Evolutionary conservation across 768 basidiomycete species (phyloP), one percentile per base, ranked within the genome.

Genomic region (Tylopilus vinaceipallidus): DNA sequence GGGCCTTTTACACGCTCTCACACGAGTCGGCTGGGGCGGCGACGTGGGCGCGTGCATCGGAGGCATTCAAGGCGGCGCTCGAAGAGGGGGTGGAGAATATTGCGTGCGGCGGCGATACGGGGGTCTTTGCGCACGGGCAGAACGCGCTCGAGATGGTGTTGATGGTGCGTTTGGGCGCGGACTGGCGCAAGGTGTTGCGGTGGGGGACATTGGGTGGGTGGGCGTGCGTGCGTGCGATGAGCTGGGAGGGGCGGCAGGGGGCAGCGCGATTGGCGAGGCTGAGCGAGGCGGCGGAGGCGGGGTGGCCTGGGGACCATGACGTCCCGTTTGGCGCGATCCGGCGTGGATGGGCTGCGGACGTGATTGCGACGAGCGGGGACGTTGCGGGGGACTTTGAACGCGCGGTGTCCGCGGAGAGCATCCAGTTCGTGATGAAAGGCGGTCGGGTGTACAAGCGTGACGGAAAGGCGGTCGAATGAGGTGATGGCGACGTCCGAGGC

Each of bases 81-180:
- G 65, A 65, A 36, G 57, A 63, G 3, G 73, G 71, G 0, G 66
- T 76, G 54, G 72, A 76, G 10, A 72, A 73, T 45, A 73, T 86
- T 44, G 81, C 81, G 7, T 80, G 79, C 58, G 83, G 83, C 7
- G 82, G 83, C 1, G 82, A 86, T 63, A 86, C 83, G 2, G 84
- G 83, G 9, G 75, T 76, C 2, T 86, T 85, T 61, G 56, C 75
- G 16, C 84, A 84, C 58, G 83, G 82, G 1, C 67, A 73, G 53
- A 86, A 86, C 57, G 74, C 78, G 23, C 64, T 78, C 35, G 84
- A 86, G 71, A 69, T 86, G 73, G 68, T 75, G 56, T 62, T 84
- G 26, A 84, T 85, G 85, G 75, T 77, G 13, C 58, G 63, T 23
- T 68, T 82, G 2, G 83, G 83, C 2, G 81, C 79, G 19, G 65